Percentiles rank a stretch among this genome's conserved stretches.
Evolutionary conservation across 2,329 filamentous ascomycete genomes (phyloP).

Genomic region (Diplocarpon rosae): DNA sequence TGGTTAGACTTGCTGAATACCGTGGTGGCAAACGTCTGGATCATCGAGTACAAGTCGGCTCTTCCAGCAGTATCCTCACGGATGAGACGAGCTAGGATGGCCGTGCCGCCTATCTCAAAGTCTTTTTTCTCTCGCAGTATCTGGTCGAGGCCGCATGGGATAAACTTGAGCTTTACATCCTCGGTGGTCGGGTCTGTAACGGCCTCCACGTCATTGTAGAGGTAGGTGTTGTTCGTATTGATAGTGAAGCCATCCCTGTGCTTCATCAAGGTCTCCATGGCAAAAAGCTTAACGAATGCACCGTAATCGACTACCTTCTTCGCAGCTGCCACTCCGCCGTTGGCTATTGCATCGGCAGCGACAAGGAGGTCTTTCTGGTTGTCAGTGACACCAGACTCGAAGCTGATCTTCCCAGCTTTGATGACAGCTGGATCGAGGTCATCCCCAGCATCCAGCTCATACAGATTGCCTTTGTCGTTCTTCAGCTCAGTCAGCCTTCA

Average conservation of each 20-base stretch:
- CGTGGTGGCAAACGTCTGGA: background rate
- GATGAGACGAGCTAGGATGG: conserved; percentile 2
- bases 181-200: background rate
- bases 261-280: conserved; percentile 4
- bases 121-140: background rate
- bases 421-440: conserved; percentile 1
- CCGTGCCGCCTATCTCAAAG: conserved; percentile 1
- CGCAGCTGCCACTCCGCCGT: background rate
- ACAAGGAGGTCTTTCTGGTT: conserved; percentile 2
- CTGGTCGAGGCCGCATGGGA: conserved; percentile 2
- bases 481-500: too few relatives aligned
- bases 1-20: background rate
- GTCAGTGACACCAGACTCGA: background rate
- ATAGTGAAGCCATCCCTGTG: conserved; percentile 2
- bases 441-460: conserved; percentile 1
- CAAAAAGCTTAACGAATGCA: background rate
- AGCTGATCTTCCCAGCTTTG: conserved; percentile 1
- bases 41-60: background rate
- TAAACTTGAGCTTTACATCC: conserved; percentile 3
- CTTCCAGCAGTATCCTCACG: background rate
- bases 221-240: conserved; percentile 5
- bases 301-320: background rate
- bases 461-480: conserved; percentile 1
- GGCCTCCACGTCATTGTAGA: conserved; percentile 3
- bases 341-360: background rate